phyloP scores from a whole-genome alignment of 2,329 filamentous ascomycete species.

The Harringtonia lauricola region DNA sequence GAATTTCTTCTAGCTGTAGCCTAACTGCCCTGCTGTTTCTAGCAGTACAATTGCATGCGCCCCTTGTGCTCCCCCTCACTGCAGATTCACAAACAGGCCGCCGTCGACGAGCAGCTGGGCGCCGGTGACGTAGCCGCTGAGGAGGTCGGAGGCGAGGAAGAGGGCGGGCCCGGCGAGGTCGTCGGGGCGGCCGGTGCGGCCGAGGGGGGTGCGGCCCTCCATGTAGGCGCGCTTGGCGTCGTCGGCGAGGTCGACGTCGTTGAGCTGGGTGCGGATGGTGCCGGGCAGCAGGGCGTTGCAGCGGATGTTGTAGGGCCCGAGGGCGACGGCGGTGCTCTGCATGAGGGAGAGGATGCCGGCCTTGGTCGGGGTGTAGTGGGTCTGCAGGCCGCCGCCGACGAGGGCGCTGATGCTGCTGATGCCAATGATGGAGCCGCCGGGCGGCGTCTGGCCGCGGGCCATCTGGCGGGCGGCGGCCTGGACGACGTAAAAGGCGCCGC shows the following conservation, averaged over 20 bases:
- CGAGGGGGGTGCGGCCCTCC: constrained; percentile 56
- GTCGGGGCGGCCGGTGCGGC: constrained; percentile 44
- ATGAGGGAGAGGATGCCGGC: constrained; percentile 58
- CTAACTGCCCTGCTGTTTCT: no score
- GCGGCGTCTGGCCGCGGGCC: constrained; percentile 47
- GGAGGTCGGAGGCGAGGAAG: constrained; percentile 53
- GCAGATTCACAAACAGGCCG: constrained; percentile 62
- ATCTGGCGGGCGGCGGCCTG: constrained; percentile 82
- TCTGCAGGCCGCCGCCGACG: constrained; percentile 55
- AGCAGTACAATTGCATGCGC: no score
- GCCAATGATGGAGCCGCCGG: constrained; percentile 62
- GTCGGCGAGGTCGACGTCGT: constrained; percentile 55
- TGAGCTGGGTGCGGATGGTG: constrained; percentile 59
- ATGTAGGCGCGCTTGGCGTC: constrained; percentile 55
- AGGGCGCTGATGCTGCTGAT: constrained; percentile 39
- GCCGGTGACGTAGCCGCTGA: constrained; percentile 57
- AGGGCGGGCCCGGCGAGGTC: constrained; percentile 63
- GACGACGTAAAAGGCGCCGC: constrained; percentile 78
- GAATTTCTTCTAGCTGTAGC: no score
- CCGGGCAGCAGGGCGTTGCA: constrained; percentile 62
- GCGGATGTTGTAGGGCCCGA: constrained; percentile 54
- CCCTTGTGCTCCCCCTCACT: no score
- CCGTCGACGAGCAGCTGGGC: constrained; percentile 64
- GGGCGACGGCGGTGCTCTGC: constrained; percentile 55
- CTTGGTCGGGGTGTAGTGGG: constrained; percentile 65